Evolutionary conservation across 225 moss, liverwort and hornwort species (phyloP).

Genomic region (Sphagnum tenellum): DNA sequence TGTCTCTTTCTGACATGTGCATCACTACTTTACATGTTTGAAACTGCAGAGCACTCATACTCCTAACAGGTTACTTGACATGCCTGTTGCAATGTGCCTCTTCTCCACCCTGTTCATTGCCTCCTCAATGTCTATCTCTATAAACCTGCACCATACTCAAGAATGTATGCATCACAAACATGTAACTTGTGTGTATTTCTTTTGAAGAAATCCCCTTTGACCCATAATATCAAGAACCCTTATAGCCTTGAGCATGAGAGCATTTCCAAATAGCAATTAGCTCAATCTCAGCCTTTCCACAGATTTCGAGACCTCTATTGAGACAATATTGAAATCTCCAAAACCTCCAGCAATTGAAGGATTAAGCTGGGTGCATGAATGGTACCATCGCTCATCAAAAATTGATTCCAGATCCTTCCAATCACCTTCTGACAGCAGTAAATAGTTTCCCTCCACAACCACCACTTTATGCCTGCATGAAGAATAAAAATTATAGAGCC

Average conservation of each 20-base stretch:
- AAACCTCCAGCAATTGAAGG: too few species aligned
- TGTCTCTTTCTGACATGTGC: too few species aligned
- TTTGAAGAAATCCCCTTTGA: too few species aligned
- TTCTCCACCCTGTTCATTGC: slow-evolving; percentile 89
- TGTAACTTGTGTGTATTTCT: background rate
- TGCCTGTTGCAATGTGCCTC: slow-evolving; percentile 73
- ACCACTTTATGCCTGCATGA: slow-evolving; percentile 69
- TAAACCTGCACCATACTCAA: slow-evolving; percentile 44
- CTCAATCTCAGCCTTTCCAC: too few species aligned
- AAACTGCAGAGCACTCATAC: too few species aligned
- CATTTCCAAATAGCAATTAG: background rate
- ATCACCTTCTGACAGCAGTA: slow-evolving; percentile 68
- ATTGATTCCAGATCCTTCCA: slow-evolving; percentile 58
- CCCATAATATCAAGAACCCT: background rate
- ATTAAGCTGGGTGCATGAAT: background rate
- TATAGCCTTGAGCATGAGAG: slow-evolving; percentile 1
- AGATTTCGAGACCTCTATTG: too few species aligned
- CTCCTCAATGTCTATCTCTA: slow-evolving; percentile 81
- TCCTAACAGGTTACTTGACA: slow-evolving; percentile 1
- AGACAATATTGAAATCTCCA: too few species aligned
- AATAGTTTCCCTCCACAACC: slow-evolving; percentile 96
- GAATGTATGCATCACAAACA: background rate
- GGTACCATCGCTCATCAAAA: slow-evolving; percentile 88
- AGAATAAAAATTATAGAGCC: too few species aligned
- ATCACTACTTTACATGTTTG: too few species aligned